Base-by-base conservation (phyloP, 108 stramenopile species). In the Licmophora abbreviata region DNA sequence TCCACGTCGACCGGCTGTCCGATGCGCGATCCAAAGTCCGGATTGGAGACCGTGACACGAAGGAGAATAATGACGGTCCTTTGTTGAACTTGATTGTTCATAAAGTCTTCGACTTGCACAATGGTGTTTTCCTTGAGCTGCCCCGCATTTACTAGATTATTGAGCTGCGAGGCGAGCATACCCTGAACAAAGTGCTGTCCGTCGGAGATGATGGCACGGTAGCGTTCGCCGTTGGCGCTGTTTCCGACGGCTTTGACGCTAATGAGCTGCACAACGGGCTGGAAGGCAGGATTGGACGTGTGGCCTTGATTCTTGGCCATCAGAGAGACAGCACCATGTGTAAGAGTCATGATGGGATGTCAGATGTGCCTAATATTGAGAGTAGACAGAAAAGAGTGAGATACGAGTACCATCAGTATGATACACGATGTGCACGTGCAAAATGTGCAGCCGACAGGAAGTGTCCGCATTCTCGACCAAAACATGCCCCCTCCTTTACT, bases 121-220 rank as follows among this genome's bases (percentile, higher is more conserved):
- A 94, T 41, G 41, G 68, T 50, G 24, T 70, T 41, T 18, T 71
- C 57, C 32, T 47, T 25, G 10, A 95, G 44, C n/a, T 62, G 29
- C 2, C 69, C 72, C 29, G 27, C 34, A 21, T 67, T 48, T 7
- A 95, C 63, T 24, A 90, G 35, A 18, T 56, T 36, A 44, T 92
- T 95, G 41, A 91, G 73, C 61, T 95, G 94, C 0, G 93, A 90
- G 29, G 94, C 87, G 24, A 91, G 76, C 94, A 97, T 94, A 24
- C 91, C 89, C 54, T 87, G 78, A 27, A 83, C 44, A 63, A 61
- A 81, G 56, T 88, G 76, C 23, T 45, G 25, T 5, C 93, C 91
- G 61, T 97, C 96, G 25, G 80, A 81, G 5, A 97, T 48, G 18
- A 93, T 64, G 28, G 83, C 54, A 45, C 91, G 63, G 40, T 40